A percentile compares a stretch with the other conserved stretches of the same genome.
Evolutionary conservation across 768 basidiomycete species (phyloP).

Genomic region (Phanerochaete sordida): DNA sequence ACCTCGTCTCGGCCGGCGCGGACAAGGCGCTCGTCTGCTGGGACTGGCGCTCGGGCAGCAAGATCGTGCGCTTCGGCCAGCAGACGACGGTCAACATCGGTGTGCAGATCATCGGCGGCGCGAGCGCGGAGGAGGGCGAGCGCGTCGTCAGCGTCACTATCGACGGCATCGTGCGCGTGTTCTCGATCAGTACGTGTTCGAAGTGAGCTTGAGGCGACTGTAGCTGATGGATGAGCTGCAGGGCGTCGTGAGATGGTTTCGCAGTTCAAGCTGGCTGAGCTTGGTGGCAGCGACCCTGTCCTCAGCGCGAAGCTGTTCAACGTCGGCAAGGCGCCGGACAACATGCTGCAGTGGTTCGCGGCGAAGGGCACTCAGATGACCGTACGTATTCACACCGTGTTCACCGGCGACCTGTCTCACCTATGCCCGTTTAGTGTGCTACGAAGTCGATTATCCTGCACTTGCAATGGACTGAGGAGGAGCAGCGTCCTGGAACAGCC

Average conservation of each 20-base stretch:
- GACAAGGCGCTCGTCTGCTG: constrained; percentile 77
- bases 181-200: constrained; percentile 72
- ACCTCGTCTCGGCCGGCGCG: constrained; percentile 83
- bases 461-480: constrained; percentile 78
- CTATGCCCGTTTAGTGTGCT: constrained; percentile 56
- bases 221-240: constrained; percentile 26
- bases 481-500: constrained; percentile 1
- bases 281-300: constrained; percentile 65
- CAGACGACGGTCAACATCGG: constrained; percentile 92
- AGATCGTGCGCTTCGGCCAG: constrained; percentile 88
- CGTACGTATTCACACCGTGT: constrained; percentile 36
- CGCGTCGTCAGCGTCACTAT: constrained; percentile 89
- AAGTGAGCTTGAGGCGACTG: neutral
- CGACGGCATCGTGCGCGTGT: constrained; percentile 87
- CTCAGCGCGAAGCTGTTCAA: constrained; percentile 67
- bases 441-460: constrained; percentile 86
- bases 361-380: constrained; percentile 91
- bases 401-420: neutral
- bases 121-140: constrained; percentile 56
- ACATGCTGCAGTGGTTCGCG: constrained; percentile 93
- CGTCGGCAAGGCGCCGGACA: constrained; percentile 78
- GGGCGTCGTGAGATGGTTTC: constrained; percentile 84
- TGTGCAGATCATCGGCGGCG: constrained; percentile 72
- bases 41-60: constrained; percentile 83
- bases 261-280: constrained; percentile 82